A percentile compares a stretch with the other conserved stretches of the same genome.
phyloP scores from a whole-genome alignment of 23 red algal species.

The Rhodosorus marinus region DNA sequence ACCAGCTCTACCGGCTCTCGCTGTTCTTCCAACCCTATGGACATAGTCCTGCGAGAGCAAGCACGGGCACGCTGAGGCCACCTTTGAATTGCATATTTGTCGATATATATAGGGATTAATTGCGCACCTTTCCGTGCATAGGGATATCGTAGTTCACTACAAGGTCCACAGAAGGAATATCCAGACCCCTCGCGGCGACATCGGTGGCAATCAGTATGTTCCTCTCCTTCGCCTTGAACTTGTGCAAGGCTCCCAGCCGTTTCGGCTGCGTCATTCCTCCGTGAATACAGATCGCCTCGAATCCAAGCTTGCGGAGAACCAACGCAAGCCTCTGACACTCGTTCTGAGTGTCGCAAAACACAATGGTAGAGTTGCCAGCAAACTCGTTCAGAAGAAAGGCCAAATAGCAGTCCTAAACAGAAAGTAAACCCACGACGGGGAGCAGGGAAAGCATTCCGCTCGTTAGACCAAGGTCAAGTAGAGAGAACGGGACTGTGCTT shows the following conservation, averaged over 20 bases:
- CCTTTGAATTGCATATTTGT: no score
- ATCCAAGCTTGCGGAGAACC: constrained; percentile 63
- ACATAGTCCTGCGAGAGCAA: no score
- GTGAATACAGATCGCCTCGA: constrained; percentile 75
- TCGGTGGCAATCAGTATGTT: constrained; percentile 79
- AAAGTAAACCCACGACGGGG: no score
- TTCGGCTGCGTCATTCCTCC: constrained; percentile 86
- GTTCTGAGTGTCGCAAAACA: constrained; percentile 95
- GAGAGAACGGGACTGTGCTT: no score
- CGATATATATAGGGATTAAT: no score
- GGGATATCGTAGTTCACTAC: constrained; percentile 98
- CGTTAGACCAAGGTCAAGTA: no score
- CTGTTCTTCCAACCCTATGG: constrained; percentile 89
- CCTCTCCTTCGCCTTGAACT: constrained; percentile 69
- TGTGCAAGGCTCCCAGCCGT: constrained; percentile 53
- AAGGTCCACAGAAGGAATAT: constrained; percentile 87
- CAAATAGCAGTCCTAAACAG: no score
- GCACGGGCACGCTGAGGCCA: no score
- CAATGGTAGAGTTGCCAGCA: constrained; percentile 49
- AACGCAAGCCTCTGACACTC: constrained; percentile 59
- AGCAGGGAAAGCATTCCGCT: no score
- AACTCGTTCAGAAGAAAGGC: constrained; percentile 61
- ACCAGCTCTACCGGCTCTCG: constrained; percentile 70
- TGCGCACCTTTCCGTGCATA: constrained; percentile 61
- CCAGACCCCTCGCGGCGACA: constrained; percentile 85